Percentiles rank a stretch among this genome's conserved stretches.
phyloP scores from a whole-genome alignment of 306 rosid genomes.

The Prunus fruticosa region DNA sequence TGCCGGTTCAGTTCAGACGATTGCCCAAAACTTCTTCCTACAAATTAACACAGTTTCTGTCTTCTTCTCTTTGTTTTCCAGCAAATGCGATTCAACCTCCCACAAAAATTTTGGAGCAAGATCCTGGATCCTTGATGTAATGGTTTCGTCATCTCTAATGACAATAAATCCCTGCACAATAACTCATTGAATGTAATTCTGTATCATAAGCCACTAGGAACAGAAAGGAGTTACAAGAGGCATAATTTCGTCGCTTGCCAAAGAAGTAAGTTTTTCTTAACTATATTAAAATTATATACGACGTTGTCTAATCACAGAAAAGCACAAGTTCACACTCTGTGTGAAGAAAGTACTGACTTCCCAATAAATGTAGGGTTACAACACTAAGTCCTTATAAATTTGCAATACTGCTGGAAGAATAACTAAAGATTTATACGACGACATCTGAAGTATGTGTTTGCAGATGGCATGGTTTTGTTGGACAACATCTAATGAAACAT shows the following conservation, averaged over 20 bases:
- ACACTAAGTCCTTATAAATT: background rate
- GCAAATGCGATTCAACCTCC: slow-evolving; percentile 60
- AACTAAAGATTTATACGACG: background rate
- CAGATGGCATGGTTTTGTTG: background rate
- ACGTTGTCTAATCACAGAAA: background rate
- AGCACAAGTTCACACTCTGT: background rate
- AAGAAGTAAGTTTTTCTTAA: background rate
- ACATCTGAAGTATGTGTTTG: background rate
- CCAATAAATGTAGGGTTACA: background rate
- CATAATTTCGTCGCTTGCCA: background rate
- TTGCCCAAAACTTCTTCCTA: slow-evolving; percentile 93
- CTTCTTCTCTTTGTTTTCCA: slow-evolving; percentile 68
- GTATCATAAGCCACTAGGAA: background rate
- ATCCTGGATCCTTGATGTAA: slow-evolving; percentile 57
- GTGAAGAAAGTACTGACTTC: background rate
- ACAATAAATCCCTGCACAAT: slow-evolving; percentile 71
- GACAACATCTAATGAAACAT: background rate
- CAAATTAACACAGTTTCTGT: slow-evolving; percentile 65
- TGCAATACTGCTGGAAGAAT: background rate
- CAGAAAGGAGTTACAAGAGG: background rate
- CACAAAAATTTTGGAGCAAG: slow-evolving; percentile 69
- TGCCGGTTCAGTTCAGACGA: slow-evolving; percentile 27
- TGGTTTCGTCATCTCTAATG: slow-evolving; percentile 61
- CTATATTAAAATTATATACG: background rate
- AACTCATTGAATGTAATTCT: slow-evolving; percentile 10